phyloP scores from a whole-genome alignment of 495 filamentous ascomycete genomes.

The Xylaria scruposa region DNA sequence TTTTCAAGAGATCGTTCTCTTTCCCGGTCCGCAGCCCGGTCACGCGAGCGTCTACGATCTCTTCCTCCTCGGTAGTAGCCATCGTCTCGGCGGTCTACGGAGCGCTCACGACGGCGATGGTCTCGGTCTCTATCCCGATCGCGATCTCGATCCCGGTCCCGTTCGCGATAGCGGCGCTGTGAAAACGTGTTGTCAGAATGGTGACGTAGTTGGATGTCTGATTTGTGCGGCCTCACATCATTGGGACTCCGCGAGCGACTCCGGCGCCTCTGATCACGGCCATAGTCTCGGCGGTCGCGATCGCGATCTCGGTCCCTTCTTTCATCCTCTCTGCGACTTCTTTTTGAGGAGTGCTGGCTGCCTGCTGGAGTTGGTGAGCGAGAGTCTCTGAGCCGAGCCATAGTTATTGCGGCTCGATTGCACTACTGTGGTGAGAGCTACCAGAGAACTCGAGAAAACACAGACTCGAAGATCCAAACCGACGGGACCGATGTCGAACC shows the following conservation, averaged over 20 bases:
- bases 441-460: constrained; percentile 42
- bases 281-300: constrained; percentile 61
- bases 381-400: constrained; percentile 91
- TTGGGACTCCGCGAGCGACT: constrained; percentile 71
- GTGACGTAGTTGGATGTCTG: constrained; percentile 3
- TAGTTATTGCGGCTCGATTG: constrained; percentile 59
- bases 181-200: constrained; percentile 40
- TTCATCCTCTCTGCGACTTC: constrained; percentile 77
- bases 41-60: constrained; percentile 65
- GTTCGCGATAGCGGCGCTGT: constrained; percentile 62
- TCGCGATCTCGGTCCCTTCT: constrained; percentile 66
- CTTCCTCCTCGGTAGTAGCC: constrained; percentile 68
- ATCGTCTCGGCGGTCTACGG: constrained; percentile 75
- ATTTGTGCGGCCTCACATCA: constrained; percentile 62
- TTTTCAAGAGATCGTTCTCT: constrained; percentile 60
- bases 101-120: constrained; percentile 75
- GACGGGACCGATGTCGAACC: constrained; percentile 32
- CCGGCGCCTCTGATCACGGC: constrained; percentile 66
- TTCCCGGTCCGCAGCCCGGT: constrained; percentile 64
- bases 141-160: constrained; percentile 29
- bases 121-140: constrained; percentile 59
- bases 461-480: constrained; percentile 35
- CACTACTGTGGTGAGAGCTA: constrained; percentile 48
- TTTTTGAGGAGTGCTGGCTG: constrained; percentile 79
- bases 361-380: constrained; percentile 96